Evolutionary conservation across 139 green algal species (phyloP).

Genomic region (Chlorella ohadii): DNA sequence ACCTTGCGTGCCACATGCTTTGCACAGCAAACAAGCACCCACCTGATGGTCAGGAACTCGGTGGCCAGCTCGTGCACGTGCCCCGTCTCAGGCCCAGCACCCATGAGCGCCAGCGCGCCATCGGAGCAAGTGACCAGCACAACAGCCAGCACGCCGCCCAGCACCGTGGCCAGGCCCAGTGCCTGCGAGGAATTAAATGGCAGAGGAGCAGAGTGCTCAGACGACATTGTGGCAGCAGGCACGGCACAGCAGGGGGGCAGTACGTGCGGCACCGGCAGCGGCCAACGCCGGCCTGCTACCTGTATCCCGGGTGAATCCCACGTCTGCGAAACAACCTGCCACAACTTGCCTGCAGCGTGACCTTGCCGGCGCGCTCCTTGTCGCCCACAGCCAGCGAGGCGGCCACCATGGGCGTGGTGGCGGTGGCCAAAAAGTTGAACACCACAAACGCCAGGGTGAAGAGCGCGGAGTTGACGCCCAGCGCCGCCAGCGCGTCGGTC

Average conservation of each 20-base stretch:
- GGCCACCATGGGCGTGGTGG: conserved; percentile 79
- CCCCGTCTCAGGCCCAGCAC: conserved; percentile 44
- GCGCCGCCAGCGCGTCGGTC: conserved; percentile 62
- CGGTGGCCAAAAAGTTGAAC: conserved; percentile 84
- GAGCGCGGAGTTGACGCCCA: conserved; percentile 76
- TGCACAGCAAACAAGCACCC: neutral
- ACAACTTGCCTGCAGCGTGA: conserved; percentile 29
- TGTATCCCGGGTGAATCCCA: too few species aligned
- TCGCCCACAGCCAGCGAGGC: conserved; percentile 53
- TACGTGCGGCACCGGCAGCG: too few species aligned
- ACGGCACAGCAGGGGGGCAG: neutral
- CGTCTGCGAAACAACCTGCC: too few species aligned
- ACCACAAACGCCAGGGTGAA: conserved; percentile 78
- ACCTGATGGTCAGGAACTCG: conserved; percentile 61
- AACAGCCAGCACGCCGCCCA: conserved; percentile 49
- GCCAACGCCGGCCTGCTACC: too few species aligned
- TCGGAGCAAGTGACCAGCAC: conserved; percentile 40
- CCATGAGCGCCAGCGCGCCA: conserved; percentile 62
- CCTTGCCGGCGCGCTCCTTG: conserved; percentile 31
- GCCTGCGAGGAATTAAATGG: conserved; percentile 44
- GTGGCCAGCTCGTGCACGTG: conserved; percentile 48
- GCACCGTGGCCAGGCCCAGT: conserved; percentile 42
- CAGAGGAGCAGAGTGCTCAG: neutral
- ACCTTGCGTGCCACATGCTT: too few species aligned
- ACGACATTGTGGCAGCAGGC: neutral